A percentile compares a stretch with the other conserved stretches of the same genome.
phyloP scores from a whole-genome alignment of 2,329 filamentous ascomycete genomes.

The Trichoderma hamatum region DNA sequence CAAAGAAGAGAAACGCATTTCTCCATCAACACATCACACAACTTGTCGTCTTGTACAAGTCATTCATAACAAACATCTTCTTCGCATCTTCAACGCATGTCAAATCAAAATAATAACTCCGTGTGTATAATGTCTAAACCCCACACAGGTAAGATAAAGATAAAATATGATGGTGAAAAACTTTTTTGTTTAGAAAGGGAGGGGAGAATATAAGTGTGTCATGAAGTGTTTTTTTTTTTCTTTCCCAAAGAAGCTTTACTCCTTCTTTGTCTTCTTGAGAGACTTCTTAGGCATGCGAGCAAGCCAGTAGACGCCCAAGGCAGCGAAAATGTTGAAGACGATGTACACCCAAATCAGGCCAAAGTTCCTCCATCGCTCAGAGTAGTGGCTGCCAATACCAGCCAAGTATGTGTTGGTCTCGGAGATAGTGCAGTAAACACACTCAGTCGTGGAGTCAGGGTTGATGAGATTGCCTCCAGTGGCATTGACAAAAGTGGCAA shows the following conservation, averaged over 20 bases:
- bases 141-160: slow-evolving; percentile 1
- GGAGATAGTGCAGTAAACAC: slow-evolving; percentile 58
- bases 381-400: slow-evolving; percentile 54
- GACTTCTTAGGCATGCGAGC: slow-evolving; percentile 54
- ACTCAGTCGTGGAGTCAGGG: slow-evolving; percentile 49
- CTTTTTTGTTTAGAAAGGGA: background rate
- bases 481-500: slow-evolving; percentile 52
- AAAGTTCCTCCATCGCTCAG: slow-evolving; percentile 69
- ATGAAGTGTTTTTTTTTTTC: background rate
- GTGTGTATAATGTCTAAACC: slow-evolving; percentile 12
- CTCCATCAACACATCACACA: background rate
- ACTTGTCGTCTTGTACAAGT: slow-evolving; percentile 1
- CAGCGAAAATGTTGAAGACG: slow-evolving; percentile 59
- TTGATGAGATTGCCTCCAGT: slow-evolving; percentile 60
- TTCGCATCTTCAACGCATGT: background rate
- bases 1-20: background rate
- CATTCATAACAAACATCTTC: slow-evolving; percentile 2
- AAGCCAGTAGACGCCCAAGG: slow-evolving; percentile 60
- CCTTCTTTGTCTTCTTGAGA: slow-evolving; percentile 41
- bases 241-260: slow-evolving; percentile 22
- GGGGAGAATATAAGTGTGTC: background rate
- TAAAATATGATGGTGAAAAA: slow-evolving; percentile 13
- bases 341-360: slow-evolving; percentile 64
- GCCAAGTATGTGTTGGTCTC: slow-evolving; percentile 58
- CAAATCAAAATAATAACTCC: slow-evolving; percentile 9